Conservation (phyloP, 352 stramenopile genomes). For the Blastocystis sp. region DNA sequence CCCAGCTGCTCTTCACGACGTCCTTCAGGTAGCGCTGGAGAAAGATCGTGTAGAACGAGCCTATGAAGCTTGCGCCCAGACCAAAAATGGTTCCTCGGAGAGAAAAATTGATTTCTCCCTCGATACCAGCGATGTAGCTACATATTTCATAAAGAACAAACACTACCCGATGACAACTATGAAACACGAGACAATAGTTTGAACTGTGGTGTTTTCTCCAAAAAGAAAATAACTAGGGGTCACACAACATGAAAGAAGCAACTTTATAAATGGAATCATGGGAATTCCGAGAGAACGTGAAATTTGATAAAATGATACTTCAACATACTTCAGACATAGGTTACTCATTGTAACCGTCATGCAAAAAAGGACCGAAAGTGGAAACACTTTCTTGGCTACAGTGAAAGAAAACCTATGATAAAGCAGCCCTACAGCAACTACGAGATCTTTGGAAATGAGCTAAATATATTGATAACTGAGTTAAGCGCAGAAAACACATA, state of each 20-base stretch:
- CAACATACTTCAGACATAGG: conserved; percentile 56
- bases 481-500: not conserved
- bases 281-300: conserved; percentile 38
- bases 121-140: conserved; percentile 48
- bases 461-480: not conserved
- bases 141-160: not conserved
- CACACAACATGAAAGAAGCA: not conserved
- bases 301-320: conserved; percentile 60
- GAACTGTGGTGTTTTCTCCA: conserved; percentile 10
- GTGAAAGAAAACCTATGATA: not conserved
- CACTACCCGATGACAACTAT: conserved; percentile 18
- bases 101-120: conserved; percentile 52
- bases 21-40: conserved; percentile 3
- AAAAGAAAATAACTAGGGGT: conserved; percentile 19
- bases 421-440: not conserved
- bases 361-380: conserved; percentile 32
- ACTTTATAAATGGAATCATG: conserved; percentile 60
- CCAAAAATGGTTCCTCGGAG: conserved; percentile 33
- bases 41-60: conserved; percentile 48
- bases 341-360: conserved; percentile 53
- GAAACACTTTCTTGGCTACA: not conserved
- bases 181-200: conserved; percentile 16
- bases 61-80: conserved; percentile 5
- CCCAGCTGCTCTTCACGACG: conserved; percentile 14
- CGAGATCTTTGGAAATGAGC: conserved; percentile 15